phyloP scores from a whole-genome alignment of 768 basidiomycete genomes.

The Boletus subcaerulescens region DNA sequence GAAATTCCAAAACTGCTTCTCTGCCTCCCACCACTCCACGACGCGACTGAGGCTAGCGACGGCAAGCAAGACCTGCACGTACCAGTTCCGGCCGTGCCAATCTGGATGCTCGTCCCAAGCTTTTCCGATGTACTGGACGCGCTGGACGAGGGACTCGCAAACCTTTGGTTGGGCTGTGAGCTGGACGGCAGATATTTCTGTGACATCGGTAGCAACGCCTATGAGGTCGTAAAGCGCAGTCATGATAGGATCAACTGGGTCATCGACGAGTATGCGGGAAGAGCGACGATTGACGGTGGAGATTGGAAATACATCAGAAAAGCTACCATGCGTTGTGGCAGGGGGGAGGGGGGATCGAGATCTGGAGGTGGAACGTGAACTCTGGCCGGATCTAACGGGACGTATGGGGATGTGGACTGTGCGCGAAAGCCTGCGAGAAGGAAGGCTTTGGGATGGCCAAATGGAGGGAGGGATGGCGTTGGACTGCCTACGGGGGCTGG shows the following conservation, averaged over 20 bases:
- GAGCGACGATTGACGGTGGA: constrained; percentile 64
- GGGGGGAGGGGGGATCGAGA: constrained; percentile 91
- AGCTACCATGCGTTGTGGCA: constrained; percentile 59
- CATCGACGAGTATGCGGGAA: constrained; percentile 80
- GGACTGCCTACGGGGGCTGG: constrained; percentile 64
- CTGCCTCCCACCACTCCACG: constrained; percentile 99
- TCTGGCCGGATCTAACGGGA: constrained; percentile 68
- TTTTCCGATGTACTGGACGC: constrained; percentile 88
- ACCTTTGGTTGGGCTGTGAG: constrained; percentile 83
- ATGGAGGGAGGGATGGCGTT: constrained; percentile 46
- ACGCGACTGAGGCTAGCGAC: constrained; percentile 95
- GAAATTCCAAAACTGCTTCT: constrained; percentile 99
- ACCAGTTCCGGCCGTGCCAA: constrained; percentile 98
- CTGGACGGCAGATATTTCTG: constrained; percentile 84
- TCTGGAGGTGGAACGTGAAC: constrained; percentile 91
- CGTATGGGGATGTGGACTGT: constrained; percentile 74
- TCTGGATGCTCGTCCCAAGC: constrained; percentile 98
- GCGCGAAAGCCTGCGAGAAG: constrained; percentile 81
- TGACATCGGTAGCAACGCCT: constrained; percentile 87
- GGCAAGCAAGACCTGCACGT: constrained; percentile 93
- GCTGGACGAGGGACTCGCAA: constrained; percentile 83
- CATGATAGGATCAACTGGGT: constrained; percentile 88
- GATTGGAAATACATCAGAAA: constrained; percentile 49
- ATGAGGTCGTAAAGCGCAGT: constrained; percentile 88
- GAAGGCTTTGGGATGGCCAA: constrained; percentile 53